phyloP scores from a whole-genome alignment of 495 filamentous ascomycete genomes.

The Hypoxylon trugodes region DNA sequence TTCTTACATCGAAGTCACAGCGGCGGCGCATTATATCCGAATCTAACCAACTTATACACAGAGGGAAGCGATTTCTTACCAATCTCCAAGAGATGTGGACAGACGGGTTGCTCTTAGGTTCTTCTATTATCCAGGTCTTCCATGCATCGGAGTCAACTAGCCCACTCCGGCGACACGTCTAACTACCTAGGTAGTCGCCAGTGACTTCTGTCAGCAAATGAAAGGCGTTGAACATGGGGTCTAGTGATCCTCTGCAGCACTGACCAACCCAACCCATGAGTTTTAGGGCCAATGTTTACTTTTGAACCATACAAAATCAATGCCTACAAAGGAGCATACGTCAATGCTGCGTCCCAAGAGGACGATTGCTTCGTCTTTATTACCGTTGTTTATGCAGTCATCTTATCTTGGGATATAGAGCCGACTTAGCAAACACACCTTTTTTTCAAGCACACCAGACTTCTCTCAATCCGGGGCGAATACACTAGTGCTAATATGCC shows the following conservation, averaged over 20 bases:
- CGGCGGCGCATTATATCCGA: background rate
- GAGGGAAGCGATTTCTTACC: slow-evolving; percentile 20
- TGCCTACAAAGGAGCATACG: slow-evolving; percentile 21
- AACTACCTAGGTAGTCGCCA: slow-evolving; percentile 30
- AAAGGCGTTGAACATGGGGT: slow-evolving; percentile 30
- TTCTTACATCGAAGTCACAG: no score
- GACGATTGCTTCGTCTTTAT: slow-evolving; percentile 33
- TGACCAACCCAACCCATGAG: slow-evolving; percentile 31
- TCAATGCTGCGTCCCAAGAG: slow-evolving; percentile 29
- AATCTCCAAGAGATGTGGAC: slow-evolving; percentile 8
- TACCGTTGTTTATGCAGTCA: slow-evolving; percentile 36
- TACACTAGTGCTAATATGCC: slow-evolving; percentile 3
- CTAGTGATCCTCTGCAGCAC: slow-evolving; percentile 39
- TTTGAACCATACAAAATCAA: slow-evolving; percentile 21
- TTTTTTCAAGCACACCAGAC: slow-evolving; percentile 1
- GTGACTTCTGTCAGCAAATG: slow-evolving; percentile 33
- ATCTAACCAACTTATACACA: background rate
- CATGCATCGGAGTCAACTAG: slow-evolving; percentile 30
- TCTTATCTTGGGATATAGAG: slow-evolving; percentile 34
- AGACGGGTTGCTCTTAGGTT: slow-evolving; percentile 19
- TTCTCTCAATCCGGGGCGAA: no score
- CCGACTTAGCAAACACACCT: slow-evolving; percentile 25
- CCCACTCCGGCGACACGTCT: slow-evolving; percentile 27
- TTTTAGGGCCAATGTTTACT: slow-evolving; percentile 32
- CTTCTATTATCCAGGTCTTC: slow-evolving; percentile 7